Evolutionary conservation across 78 protist species (phyloP).

Genomic region (Dictyostelium citrinum): DNA sequence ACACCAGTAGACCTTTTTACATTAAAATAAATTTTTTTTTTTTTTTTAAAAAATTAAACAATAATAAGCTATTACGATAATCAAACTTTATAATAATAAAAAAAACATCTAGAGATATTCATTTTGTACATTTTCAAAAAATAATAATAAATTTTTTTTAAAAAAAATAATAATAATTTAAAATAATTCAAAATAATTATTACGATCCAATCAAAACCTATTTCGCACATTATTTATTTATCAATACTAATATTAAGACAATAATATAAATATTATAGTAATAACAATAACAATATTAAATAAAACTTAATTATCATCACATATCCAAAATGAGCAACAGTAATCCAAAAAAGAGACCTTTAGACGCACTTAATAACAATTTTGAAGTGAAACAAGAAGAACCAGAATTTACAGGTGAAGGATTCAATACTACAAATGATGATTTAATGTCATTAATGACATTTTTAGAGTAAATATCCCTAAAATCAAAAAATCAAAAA

Average conservation of each 20-base stretch:
- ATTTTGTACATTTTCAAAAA: neutral
- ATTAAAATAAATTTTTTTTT: no score
- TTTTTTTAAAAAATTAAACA: no score
- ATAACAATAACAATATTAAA: no score
- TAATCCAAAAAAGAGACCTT: slow-evolving; percentile 26
- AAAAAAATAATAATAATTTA: no score
- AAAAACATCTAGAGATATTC: neutral
- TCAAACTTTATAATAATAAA: neutral
- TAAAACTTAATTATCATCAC: neutral
- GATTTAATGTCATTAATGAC: slow-evolving; percentile 72
- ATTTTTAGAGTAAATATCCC: slow-evolving; percentile 64
- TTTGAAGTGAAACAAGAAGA: neutral
- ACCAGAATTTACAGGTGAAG: slow-evolving; percentile 15
- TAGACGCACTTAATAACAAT: neutral
- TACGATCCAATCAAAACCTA: neutral
- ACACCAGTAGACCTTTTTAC: neutral
- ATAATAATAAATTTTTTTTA: neutral
- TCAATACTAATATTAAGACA: neutral
- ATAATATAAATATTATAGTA: no score
- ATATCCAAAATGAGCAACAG: neutral
- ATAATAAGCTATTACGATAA: neutral
- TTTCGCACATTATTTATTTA: neutral
- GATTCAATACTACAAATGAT: slow-evolving; percentile 58
- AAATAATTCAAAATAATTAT: neutral
- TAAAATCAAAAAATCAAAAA: neutral